Evolutionary conservation across 2,329 filamentous ascomycete genomes (phyloP).

Genomic region (Xylaria sp.): DNA sequence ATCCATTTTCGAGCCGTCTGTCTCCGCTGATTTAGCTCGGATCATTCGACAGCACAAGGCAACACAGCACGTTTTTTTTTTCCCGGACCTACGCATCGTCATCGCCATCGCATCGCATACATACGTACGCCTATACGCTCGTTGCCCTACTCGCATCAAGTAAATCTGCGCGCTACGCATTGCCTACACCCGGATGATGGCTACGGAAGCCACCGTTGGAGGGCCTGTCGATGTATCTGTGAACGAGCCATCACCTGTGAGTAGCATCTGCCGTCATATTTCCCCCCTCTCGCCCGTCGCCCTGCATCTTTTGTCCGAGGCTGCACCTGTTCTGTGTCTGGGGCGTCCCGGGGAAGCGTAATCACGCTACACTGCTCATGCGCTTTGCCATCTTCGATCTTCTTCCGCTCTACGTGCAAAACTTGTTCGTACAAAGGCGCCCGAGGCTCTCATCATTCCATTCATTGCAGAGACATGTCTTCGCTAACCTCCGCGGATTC

Average conservation of each 20-base stretch:
- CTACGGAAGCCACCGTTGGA: constrained; percentile 49
- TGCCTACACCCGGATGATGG: constrained; percentile 50
- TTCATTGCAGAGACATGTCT: neutral
- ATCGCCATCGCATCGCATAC: constrained; percentile 11
- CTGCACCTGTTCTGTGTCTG: too few relatives aligned
- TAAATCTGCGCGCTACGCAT: constrained; percentile 24
- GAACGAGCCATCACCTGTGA: constrained; percentile 50
- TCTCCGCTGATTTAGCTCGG: constrained; percentile 36
- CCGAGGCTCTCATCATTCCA: neutral
- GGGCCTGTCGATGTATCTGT: constrained; percentile 50
- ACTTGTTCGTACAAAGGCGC: neutral
- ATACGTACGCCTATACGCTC: neutral
- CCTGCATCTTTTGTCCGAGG: neutral
- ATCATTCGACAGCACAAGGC: constrained; percentile 24
- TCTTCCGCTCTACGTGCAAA: neutral
- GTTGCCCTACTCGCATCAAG: constrained; percentile 4
- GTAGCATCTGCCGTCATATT: constrained; percentile 35
- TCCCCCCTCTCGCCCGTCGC: neutral
- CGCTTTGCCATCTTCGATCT: constrained; percentile 3
- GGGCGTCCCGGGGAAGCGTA: neutral
- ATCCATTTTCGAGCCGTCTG: constrained; percentile 23
- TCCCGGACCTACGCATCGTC: neutral
- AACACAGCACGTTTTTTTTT: constrained; percentile 11
- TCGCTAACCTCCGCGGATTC: constrained; percentile 23
- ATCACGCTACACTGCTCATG: neutral